Evolutionary conservation across 345 rosid genomes (phyloP).

Genomic region (Ceriops zippeliana): DNA sequence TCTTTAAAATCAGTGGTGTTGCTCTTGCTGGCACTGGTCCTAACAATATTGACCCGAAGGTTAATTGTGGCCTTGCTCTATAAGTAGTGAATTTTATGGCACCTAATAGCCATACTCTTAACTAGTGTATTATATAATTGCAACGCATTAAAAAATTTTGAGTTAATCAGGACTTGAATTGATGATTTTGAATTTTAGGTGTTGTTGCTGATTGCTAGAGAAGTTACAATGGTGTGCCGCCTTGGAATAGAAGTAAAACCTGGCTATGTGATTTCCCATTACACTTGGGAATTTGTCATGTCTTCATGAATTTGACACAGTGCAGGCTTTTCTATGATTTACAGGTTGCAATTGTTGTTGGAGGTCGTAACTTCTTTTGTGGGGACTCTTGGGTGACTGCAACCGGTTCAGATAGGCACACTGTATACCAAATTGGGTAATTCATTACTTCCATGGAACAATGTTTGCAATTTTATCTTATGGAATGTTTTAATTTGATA

Average conservation of each 20-base stretch:
- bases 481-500: background rate
- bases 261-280: background rate
- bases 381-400: slow-evolving; percentile 1
- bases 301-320: slow-evolving; percentile 6
- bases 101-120: background rate
- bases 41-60: slow-evolving; percentile 1
- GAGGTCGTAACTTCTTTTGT: slow-evolving; percentile 5
- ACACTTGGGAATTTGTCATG: background rate
- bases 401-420: background rate
- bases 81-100: slow-evolving; percentile 6
- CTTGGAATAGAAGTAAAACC: background rate
- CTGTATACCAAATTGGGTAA: slow-evolving; percentile 3
- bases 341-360: slow-evolving; percentile 2
- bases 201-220: slow-evolving; percentile 1
- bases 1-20: slow-evolving; percentile 3
- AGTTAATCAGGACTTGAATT: background rate
- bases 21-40: slow-evolving; percentile 6
- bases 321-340: background rate
- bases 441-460: background rate
- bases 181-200: slow-evolving; percentile 1
- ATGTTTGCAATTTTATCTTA: background rate
- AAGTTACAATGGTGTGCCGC: background rate
- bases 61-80: slow-evolving; percentile 17
- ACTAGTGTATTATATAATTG: slow-evolving; percentile 1
- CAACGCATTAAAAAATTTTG: background rate